These are phyloP conservation scores for Mycena galericulata DNA, from an alignment of 768 basidiomycete genomes.

Conservation along the genomic window DNA sequence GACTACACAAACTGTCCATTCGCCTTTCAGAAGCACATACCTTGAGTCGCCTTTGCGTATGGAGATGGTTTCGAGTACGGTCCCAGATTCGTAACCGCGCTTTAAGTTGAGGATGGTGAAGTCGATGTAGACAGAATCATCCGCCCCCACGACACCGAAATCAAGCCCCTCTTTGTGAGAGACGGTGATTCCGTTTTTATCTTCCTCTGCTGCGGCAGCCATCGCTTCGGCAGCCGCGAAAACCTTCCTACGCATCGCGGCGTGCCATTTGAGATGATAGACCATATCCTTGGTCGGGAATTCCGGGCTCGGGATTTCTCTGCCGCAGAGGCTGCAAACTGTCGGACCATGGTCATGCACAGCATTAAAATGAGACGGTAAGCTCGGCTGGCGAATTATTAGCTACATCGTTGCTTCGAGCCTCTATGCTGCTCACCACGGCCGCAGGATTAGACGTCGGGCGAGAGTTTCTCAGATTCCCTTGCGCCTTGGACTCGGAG, in stretches of 20 bases:
- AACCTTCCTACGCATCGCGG: slow-evolving; percentile 38
- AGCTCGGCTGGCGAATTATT: background rate
- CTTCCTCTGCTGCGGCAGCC: slow-evolving; percentile 55
- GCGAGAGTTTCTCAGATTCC: background rate
- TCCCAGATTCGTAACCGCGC: slow-evolving; percentile 16
- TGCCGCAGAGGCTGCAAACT: slow-evolving; percentile 29
- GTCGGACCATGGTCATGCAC: background rate
- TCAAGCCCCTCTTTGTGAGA: slow-evolving; percentile 54
- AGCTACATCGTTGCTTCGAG: background rate
- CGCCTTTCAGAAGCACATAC: slow-evolving; percentile 3
- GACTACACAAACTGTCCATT: background rate
- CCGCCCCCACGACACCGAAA: slow-evolving; percentile 60
- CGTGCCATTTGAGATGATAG: slow-evolving; percentile 47
- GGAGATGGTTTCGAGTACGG: slow-evolving; percentile 31
- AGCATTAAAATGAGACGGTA: background rate
- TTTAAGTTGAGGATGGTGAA: slow-evolving; percentile 41
- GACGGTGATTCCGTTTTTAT: slow-evolving; percentile 61
- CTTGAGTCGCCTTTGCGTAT: slow-evolving; percentile 17
- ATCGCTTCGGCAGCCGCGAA: slow-evolving; percentile 46
- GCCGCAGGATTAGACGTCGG: background rate
- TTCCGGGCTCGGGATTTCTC: slow-evolving; percentile 36
- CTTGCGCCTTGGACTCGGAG: background rate
- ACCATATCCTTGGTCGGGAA: slow-evolving; percentile 38
- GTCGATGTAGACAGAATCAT: slow-evolving; percentile 43
- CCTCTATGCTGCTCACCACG: background rate